A percentile compares a stretch with the other conserved stretches of the same genome.
Evolutionary conservation across 2,329 filamentous ascomycete species (phyloP).

Genomic region (Didymella pinodella): DNA sequence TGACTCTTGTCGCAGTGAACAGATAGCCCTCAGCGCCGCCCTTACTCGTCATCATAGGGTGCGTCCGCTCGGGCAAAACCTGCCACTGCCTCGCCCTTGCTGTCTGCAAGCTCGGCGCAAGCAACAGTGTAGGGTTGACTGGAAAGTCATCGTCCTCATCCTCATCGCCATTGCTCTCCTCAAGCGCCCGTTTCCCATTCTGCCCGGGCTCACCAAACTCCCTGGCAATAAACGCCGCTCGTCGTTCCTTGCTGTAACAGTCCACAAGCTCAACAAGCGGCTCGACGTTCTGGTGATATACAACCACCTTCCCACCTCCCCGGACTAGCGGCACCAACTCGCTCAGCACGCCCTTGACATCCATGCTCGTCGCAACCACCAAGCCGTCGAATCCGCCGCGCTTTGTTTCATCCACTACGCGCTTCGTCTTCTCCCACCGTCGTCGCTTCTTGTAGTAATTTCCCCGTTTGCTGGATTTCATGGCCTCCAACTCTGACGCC

Average conservation of each 20-base stretch:
- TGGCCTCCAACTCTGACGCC: conserved; percentile 68
- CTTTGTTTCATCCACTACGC: conserved; percentile 77
- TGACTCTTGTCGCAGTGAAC: conserved; percentile 81
- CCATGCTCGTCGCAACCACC: conserved; percentile 82
- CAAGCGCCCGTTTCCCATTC: conserved; percentile 25
- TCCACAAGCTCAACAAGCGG: conserved; percentile 80
- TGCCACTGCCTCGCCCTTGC: conserved; percentile 84
- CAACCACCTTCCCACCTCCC: conserved; percentile 82
- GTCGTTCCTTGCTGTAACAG: conserved; percentile 80
- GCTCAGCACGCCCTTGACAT: conserved; percentile 76
- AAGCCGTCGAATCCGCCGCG: conserved; percentile 83
- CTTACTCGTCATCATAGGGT: conserved; percentile 88
- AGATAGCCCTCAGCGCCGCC: conserved; percentile 92
- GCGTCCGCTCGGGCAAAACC: conserved; percentile 87
- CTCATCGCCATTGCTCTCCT: conserved; percentile 26
- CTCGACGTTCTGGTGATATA: conserved; percentile 84
- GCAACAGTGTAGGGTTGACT: conserved; percentile 82
- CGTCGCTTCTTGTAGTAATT: conserved; percentile 89
- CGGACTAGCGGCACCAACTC: conserved; percentile 80
- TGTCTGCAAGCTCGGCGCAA: conserved; percentile 82
- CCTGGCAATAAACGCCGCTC: conserved; percentile 68
- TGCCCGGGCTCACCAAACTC: conserved; percentile 36
- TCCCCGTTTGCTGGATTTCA: conserved; percentile 84
- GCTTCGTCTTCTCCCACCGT: conserved; percentile 76
- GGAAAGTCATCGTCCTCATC: conserved; percentile 72